Base-by-base conservation (phyloP, 2,329 filamentous ascomycete genomes). In the Colletotrichum brevisporum region DNA sequence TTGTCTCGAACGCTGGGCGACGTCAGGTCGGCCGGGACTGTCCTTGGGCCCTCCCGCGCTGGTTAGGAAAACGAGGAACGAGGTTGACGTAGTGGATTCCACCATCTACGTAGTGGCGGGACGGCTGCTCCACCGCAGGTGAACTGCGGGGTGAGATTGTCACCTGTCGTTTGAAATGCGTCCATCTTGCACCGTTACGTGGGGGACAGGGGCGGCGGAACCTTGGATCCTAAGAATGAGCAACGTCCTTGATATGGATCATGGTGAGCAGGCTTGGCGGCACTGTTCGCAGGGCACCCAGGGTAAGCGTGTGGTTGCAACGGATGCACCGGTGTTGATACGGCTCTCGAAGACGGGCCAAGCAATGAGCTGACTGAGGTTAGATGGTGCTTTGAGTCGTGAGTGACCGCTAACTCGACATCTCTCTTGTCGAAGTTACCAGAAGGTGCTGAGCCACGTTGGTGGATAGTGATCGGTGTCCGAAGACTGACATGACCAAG, bases 91-190 rank as follows among this genome's bases (percentile, higher is more conserved):
- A 67, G 63, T 52, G 26, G 52, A 56, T 67, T 54, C 27, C 51
- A 54, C 56, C 63, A 57, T 45, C 48, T 58, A 60, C 51, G 66
- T 66, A 69, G 66, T 31, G 50, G 66, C 48, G 27, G 66, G 51
- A 59, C 62, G 55, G 43, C 6, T 55, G 45, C 50, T 59, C 66
- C 55, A 69, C 54, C 41, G 41, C 31, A 43, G 50, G 26, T 43
- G 55, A 66, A 69, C 61, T 48, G 55, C 66, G 61, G 61, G 61
- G 60, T 21, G 48, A 45, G n/a, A 65, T 69, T 39, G 61, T 39
- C 48, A 21, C 15, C 31, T 39, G 10, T 51, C 18, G 41, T 45
- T 55, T 6, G 52, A 66, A 53, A 27, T 48, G 52, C 53, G 48
- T 31, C 52, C 31, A 55, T 69, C 54, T 50, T 54, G 53, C 26